Base-by-base conservation (phyloP, 495 filamentous ascomycete genomes). In the Melanomma pulvis-pyrius region DNA sequence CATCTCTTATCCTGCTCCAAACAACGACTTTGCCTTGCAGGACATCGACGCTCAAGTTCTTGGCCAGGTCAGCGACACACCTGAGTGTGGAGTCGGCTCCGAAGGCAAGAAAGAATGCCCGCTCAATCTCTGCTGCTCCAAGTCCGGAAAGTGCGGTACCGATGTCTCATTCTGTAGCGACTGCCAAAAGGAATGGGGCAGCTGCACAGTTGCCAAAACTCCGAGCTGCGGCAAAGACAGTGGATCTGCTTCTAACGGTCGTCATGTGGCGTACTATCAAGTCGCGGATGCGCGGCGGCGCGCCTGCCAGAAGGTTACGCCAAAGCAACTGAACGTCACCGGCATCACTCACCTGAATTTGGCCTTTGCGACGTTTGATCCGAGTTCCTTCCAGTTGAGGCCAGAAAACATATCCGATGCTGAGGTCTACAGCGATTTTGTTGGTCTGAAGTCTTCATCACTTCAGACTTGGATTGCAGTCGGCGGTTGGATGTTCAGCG, bases 271-370 rank as follows among this genome's bases (percentile, higher is more conserved):
- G 6, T 71, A 71, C 54, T 71, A 71, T 48, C 41, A 51, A 13
- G 39, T 39, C 15, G 49, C 62, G 53, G 76, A 74, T 68, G 57
- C 67, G 8, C 61, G 59, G 11, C 54, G 55, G 8, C 61, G 75
- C 32, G 12, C 39, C 3, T 80, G 78, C 57, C 63, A 78, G 50
- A 54, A 57, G 0, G 56, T 76, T 0, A 52, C 15, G 21, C 76
- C 77, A 1, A 44, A 41, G 5, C 65, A 76, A n/a, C 71, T 80
- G 50, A 67, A 74, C 15, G 75, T 69, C 1, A 41, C 25, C 0
- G 69, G 71, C 7, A 59, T 75, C 62, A 83, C 80, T 2, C 81
- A 85, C 67, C 62, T 85, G 8, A 76, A 77, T 69, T 80, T 75
- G 47, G 79, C 82, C 0, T 85, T 83, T 66, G 76, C 75, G 0